Base-by-base conservation (phyloP, 352 stramenopile genomes). In the Lagenidium giganteum region DNA sequence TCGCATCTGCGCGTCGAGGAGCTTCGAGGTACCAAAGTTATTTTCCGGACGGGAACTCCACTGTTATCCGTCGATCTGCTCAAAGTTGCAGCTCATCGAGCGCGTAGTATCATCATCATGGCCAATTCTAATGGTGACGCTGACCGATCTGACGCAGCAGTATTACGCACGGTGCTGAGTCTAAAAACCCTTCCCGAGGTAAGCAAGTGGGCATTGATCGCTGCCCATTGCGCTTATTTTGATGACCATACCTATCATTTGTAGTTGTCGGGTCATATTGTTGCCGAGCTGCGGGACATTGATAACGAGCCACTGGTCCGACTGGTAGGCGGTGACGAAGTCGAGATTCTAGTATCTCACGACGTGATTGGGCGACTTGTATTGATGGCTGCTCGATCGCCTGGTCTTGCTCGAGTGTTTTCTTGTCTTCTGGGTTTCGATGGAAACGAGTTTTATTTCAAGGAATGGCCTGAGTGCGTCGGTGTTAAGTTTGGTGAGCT, bases 391-490 rank as follows among this genome's bases (percentile, higher is more conserved):
- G 78, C 82, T 11, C 56, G 84, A 14, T 89, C 79, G 36, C 79
- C 83, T 27, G 84, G 83, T 20, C 65, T 96, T 14, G 80, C 86
- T 2, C 57, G 67, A 29, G 69, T 89, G 2, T 89, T 80, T 42
- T 68, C 72, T 3, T 58, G 57, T 23, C 41, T 89, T n/a, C 67
- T 96, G 6, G 86, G 83, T 1, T 94, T 96, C 43, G 81, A 93
- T 36, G 83, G 83, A 24, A 85, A 83, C 42, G 86, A 96, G 34
- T 95, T 95, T 31, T 96, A 96, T 61, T 80, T 93, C 39, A 86
- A 91, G 43, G 70, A 71, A 20, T 95, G 82, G 79, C 81, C 86
- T 0, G 77, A 89, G 33, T 91, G 87, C 28, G 51, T 65, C 14
- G 83, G 79, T 11, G 52, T 83, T 16, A 54, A 58, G 5, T 96